phyloP scores from a whole-genome alignment of 805 yeast genomes.

The Millerozyma miso region DNA sequence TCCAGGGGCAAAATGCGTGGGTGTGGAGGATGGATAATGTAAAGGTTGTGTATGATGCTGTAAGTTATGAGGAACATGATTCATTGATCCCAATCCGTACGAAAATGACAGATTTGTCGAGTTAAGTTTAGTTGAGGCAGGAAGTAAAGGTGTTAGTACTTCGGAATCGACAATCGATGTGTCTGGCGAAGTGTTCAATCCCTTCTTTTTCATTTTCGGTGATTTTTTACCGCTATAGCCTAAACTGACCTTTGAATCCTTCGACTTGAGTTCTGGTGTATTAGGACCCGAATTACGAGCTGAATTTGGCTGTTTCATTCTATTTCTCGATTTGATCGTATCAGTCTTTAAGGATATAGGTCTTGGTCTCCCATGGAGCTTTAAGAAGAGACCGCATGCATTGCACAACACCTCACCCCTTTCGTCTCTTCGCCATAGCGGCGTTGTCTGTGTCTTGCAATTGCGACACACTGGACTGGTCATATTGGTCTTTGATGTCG shows the following conservation, averaged over 20 bases:
- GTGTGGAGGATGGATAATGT: conserved; percentile 65
- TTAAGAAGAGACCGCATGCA: conserved; percentile 88
- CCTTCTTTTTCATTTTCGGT: conserved; percentile 18
- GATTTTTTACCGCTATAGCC: conserved; percentile 17
- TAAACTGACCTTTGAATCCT: conserved; percentile 28
- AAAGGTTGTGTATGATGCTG: conserved; percentile 46
- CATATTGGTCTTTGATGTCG: conserved; percentile 61
- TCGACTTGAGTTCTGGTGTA: conserved; percentile 54
- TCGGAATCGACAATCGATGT: conserved; percentile 8
- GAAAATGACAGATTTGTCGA: conserved; percentile 6
- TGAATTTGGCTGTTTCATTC: conserved; percentile 58
- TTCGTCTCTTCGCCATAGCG: conserved; percentile 93
- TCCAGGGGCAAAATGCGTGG: conserved; percentile 67
- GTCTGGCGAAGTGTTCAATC: conserved; percentile 5
- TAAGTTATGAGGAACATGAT: conserved; percentile 17
- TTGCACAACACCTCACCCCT: conserved; percentile 75
- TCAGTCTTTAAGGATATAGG: conserved; percentile 90
- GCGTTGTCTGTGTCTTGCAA: conserved; percentile 90
- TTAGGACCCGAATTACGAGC: conserved; percentile 43
- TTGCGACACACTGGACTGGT: conserved; percentile 77
- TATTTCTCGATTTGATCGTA: conserved; percentile 84
- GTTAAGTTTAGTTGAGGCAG: conserved; percentile 8
- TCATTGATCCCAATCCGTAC: conserved; percentile 6
- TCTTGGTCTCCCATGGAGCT: conserved; percentile 88
- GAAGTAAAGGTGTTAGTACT: conserved; percentile 25